These are phyloP conservation scores for Phytopythium sindhum DNA, from an alignment of 352 stramenopile genomes.

Conservation along the genomic window DNA sequence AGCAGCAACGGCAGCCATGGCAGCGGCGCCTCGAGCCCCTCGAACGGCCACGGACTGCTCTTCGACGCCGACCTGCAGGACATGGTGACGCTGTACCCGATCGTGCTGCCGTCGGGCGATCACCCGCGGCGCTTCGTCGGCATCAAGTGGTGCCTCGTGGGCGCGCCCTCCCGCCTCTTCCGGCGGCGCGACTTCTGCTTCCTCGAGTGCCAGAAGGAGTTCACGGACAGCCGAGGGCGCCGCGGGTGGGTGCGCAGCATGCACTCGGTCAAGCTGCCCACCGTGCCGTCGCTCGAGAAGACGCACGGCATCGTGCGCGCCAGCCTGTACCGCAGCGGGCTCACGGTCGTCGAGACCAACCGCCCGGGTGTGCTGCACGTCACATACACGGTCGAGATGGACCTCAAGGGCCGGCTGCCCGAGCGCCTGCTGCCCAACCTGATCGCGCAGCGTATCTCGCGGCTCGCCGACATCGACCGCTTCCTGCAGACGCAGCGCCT, in stretches of 20 bases:
- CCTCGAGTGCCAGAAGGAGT: slow-evolving; percentile 85
- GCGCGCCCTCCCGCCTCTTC: slow-evolving; percentile 70
- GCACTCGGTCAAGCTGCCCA: slow-evolving; percentile 56
- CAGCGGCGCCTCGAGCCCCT: neutral
- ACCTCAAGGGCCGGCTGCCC: slow-evolving; percentile 79
- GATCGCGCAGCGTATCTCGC: slow-evolving; percentile 60
- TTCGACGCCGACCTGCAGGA: slow-evolving; percentile 79
- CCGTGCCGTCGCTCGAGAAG: slow-evolving; percentile 46
- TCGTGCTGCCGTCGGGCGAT: slow-evolving; percentile 65
- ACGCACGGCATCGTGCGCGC: slow-evolving; percentile 66
- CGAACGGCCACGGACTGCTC: slow-evolving; percentile 49
- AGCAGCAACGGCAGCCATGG: neutral
- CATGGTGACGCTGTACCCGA: slow-evolving; percentile 66
- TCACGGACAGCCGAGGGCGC: slow-evolving; percentile 55
- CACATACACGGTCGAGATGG: slow-evolving; percentile 84
- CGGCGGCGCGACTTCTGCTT: slow-evolving; percentile 82
- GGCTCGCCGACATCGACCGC: slow-evolving; percentile 69
- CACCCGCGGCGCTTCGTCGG: slow-evolving; percentile 74
- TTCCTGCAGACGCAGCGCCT: slow-evolving; percentile 77
- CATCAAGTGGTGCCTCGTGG: slow-evolving; percentile 79
- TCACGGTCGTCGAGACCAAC: slow-evolving; percentile 74
- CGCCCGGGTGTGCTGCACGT: slow-evolving; percentile 70
- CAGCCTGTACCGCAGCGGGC: slow-evolving; percentile 75
- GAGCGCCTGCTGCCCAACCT: slow-evolving; percentile 61
- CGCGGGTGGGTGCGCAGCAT: slow-evolving; percentile 53